A percentile compares a stretch with the other conserved stretches of the same genome.
Conservation (phyloP, 2,329 filamentous ascomycete genomes). For the Pseudophaeomoniella oleicola region DNA sequence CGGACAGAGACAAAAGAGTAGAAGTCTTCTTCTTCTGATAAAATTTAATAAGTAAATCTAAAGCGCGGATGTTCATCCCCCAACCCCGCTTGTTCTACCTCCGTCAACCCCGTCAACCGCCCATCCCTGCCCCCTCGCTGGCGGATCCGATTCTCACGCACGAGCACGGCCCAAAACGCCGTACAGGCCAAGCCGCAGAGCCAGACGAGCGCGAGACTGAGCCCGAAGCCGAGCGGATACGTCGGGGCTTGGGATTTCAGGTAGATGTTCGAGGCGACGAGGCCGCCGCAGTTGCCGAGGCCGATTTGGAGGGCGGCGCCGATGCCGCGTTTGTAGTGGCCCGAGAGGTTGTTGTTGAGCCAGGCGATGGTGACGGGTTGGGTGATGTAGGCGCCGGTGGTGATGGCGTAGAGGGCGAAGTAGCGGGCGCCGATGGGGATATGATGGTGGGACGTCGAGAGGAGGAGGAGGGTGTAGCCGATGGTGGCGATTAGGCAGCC, state of each 20-base stretch:
- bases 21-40: no score
- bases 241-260: conserved; percentile 18
- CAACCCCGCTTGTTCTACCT: conserved; percentile 15
- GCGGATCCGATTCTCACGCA: conserved; percentile 18
- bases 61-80: conserved; percentile 20
- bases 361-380: conserved; percentile 15
- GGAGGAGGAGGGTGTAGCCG: conserved; percentile 20
- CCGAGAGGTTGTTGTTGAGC: conserved; percentile 16
- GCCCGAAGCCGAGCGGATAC: conserved; percentile 23
- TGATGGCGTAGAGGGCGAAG: conserved; percentile 14
- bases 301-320: conserved; percentile 16
- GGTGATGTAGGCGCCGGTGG: conserved; percentile 17
- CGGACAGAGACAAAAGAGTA: no score
- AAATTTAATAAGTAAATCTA: conserved; percentile 18
- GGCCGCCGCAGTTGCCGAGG: conserved; percentile 17
- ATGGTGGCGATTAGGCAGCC: conserved; percentile 19
- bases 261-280: conserved; percentile 25
- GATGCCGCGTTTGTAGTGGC: conserved; percentile 16
- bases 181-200: conserved; percentile 17
- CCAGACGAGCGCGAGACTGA: conserved; percentile 21
- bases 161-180: conserved; percentile 17
- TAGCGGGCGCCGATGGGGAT: conserved; percentile 14
- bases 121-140: conserved; percentile 13
- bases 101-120: conserved; percentile 10
- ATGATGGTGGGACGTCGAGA: conserved; percentile 12